Base-by-base conservation (phyloP, 139 green algal genomes). In the Auxenochlorella pyrenoidosa region DNA sequence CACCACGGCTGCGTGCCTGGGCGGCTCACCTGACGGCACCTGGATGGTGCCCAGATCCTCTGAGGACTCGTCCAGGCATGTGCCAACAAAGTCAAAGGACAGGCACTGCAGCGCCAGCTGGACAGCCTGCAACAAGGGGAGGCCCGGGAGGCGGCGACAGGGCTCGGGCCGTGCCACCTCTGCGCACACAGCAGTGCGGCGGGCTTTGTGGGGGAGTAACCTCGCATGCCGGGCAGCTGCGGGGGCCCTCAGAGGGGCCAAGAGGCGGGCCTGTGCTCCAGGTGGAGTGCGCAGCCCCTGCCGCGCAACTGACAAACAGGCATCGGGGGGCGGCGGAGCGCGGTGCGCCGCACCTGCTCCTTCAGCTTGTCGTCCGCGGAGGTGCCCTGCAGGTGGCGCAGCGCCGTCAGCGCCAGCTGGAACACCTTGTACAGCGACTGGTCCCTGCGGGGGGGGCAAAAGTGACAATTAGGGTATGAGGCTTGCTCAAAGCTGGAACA, bases 51-150 rank as follows among this genome's bases (percentile, higher is more conserved):
- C 95, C 51, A 99, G 87, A 85, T 99, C 98, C 76, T 99, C 97
- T 22, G 93, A 90, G 1, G 93, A 97, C 84, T 99, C 97, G 86
- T 99, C 97, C 83, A 98, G 59, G 79, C 94, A 98, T 0, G 97
- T 99, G 59, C 98, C 97, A 73, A 99, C 96, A 94, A 99, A 99
- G 90, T 99, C 97, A 86, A 97, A 99, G 19, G 95, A 98, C 38
- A 99, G 93, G 89, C 97, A 99, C 60, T 88, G 90, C 32, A 99
- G 92, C 5, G 95, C 93, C 75, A 99, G 91, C 43, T 86, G 79
- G 32, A 98, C 90, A 24, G 93, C 95, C 93, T 97, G 93, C 83
- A 88, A 0, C 32, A 5, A 82, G 36, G 30, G 36, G n/a, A 75
- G 16, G n/a, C 70, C 1, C 5, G n/a, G n/a, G 32, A 44, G 4